phyloP scores from a whole-genome alignment of 805 yeast species.

The Spathaspora boniae region DNA sequence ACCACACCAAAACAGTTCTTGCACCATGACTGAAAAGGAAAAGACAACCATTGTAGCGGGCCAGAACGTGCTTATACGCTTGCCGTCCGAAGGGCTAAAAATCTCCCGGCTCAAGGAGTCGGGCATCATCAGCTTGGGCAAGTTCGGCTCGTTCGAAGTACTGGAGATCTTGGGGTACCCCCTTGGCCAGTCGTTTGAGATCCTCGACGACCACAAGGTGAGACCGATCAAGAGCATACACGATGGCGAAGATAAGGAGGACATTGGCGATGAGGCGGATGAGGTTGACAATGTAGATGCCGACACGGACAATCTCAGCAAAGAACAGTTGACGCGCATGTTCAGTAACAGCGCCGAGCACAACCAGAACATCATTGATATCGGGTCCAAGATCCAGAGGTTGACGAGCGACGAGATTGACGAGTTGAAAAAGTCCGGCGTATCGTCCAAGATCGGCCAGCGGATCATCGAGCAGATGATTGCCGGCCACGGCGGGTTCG shows the following conservation, averaged over 20 bases:
- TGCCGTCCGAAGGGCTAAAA: constrained; percentile 80
- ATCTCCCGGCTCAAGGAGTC: constrained; percentile 63
- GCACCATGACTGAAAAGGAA: constrained; percentile 5
- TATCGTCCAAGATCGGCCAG: constrained; percentile 61
- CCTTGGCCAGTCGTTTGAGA: constrained; percentile 88
- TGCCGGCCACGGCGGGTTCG: constrained; percentile 80
- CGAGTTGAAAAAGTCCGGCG: constrained; percentile 67
- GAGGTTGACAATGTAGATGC: constrained; percentile 26
- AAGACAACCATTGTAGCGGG: constrained; percentile 38
- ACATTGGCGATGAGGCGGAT: constrained; percentile 20
- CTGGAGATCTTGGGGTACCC: constrained; percentile 75
- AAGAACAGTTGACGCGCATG: constrained; percentile 33
- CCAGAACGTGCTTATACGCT: constrained; percentile 60
- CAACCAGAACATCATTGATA: constrained; percentile 62
- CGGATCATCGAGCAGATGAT: constrained; percentile 79
- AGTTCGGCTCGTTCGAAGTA: constrained; percentile 83
- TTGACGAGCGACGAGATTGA: constrained; percentile 81
- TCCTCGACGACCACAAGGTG: constrained; percentile 52
- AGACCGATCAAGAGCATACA: constrained; percentile 45
- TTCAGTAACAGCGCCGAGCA: constrained; percentile 50
- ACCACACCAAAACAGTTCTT: not conserved
- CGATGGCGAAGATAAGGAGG: constrained; percentile 17
- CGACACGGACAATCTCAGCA: constrained; percentile 35
- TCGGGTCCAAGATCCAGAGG: constrained; percentile 70
- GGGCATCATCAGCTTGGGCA: constrained; percentile 72